These are phyloP conservation scores for Trametes cingulata DNA, from an alignment of 768 basidiomycete genomes.

Conservation along the genomic window DNA sequence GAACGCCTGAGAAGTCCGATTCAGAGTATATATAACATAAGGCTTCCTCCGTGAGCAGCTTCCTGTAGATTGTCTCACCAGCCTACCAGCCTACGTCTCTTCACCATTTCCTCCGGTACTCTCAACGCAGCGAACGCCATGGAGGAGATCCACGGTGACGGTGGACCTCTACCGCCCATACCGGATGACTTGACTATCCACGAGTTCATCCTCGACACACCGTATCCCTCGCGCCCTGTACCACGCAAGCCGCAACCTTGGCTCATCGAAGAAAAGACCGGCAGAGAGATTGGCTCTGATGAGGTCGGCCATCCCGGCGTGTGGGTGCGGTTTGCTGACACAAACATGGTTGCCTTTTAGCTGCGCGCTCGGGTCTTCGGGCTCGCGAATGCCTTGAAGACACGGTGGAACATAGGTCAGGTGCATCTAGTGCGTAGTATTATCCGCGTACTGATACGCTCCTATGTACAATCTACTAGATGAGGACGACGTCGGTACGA, in stretches of 20 bases:
- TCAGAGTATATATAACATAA: no score
- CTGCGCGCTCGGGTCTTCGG: slow-evolving; percentile 39
- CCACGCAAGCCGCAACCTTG: slow-evolving; percentile 34
- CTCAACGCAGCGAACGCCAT: no score
- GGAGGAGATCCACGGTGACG: slow-evolving; percentile 10
- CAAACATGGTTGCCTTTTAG: slow-evolving; percentile 30
- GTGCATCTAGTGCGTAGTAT: background rate
- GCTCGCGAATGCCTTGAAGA: slow-evolving; percentile 39
- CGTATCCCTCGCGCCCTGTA: slow-evolving; percentile 34
- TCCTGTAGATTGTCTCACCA: no score
- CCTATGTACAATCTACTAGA: slow-evolving; percentile 24
- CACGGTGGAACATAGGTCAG: slow-evolving; percentile 38
- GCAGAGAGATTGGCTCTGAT: slow-evolving; percentile 36
- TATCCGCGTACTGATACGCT: slow-evolving; percentile 7
- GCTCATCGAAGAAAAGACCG: slow-evolving; percentile 45
- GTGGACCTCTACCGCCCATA: slow-evolving; percentile 23
- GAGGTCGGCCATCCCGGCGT: no score
- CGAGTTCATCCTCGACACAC: slow-evolving; percentile 40
- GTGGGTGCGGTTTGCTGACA: no score
- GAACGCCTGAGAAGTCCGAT: no score
- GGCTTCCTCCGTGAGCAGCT: no score
- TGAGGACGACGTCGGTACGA: slow-evolving; percentile 43
- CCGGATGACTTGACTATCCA: slow-evolving; percentile 40
- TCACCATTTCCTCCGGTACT: no score
- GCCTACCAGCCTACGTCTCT: no score